Evolutionary conservation across 2,329 filamentous ascomycete genomes (phyloP), one percentile per base, ranked within the genome.

Genomic region (Penicillium sp.): DNA sequence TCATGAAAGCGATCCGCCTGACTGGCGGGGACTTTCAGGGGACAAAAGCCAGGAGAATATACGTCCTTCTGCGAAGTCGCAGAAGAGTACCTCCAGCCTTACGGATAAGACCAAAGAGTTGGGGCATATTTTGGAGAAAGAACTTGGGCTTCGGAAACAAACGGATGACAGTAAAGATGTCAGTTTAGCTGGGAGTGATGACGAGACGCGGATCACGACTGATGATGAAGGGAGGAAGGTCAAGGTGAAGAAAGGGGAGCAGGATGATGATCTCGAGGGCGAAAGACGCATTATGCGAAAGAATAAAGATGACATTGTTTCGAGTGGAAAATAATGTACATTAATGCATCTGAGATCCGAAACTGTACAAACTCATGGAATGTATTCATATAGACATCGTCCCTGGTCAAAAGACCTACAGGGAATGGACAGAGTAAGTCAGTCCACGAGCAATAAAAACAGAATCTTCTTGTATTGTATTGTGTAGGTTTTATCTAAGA

Each of bases 181-280:
- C 14, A 92, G 89, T 67, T 83, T 85, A 58, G 88, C 89, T 1
- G 92, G 86, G 63, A 93, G 88, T 66, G 72, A 90, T 18, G 69
- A 70, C 59, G 58, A 75, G 58, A 39, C 45, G 24, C 48, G 46
- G 8, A 43, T 53, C 18, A 53, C 61, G 46, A 59, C 66, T 2
- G 56, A 71, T 32, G 52, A 70, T 55, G 45, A 67, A 59, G 39
- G 59, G 62, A 61, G 49, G 32, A 67, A 55, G 18, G 55, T 45
- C 6, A 61, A 66, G 18, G 57, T 55, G 5, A 66, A 68, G 40
- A 66, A 67, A 10, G 32, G 14, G 16, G 65, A 64, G 4, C 56
- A 60, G 14, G 71, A 69, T 49, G 70, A 68, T 9, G 71, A 73
- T 41, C 70, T 72, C 4, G 69, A 73, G 45, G 71, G 70, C 5